These are phyloP conservation scores for Limnanthes douglasii DNA, from an alignment of 345 rosid species.

Conservation along the genomic window DNA sequence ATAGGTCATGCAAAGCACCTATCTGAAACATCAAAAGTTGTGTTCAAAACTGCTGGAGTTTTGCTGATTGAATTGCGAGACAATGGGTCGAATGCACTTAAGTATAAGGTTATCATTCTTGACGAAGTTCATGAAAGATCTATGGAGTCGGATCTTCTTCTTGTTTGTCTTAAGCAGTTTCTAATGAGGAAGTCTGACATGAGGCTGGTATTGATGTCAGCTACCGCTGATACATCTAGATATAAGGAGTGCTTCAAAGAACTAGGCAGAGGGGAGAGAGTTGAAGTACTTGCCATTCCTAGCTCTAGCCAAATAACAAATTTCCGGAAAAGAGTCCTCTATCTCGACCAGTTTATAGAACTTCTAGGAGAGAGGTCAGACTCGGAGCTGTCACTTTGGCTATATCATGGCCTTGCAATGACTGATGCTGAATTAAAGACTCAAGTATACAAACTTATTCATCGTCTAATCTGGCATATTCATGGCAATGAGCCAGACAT, in stretches of 20 bases:
- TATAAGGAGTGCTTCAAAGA: slow-evolving; percentile 80
- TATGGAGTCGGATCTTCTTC: slow-evolving; percentile 85
- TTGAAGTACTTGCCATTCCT: slow-evolving; percentile 86
- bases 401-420: slow-evolving; percentile 39
- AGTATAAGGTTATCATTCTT: slow-evolving; percentile 81
- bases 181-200: slow-evolving; percentile 52
- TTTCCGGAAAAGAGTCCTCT: slow-evolving; percentile 52
- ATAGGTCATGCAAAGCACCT: slow-evolving; percentile 72
- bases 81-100: slow-evolving; percentile 66
- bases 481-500: slow-evolving; percentile 65
- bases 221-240: slow-evolving; percentile 80
- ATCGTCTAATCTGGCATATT: slow-evolving; percentile 54
- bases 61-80: slow-evolving; percentile 83
- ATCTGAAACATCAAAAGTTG: slow-evolving; percentile 58
- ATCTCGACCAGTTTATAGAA: slow-evolving; percentile 68
- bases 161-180: slow-evolving; percentile 84
- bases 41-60: slow-evolving; percentile 96
- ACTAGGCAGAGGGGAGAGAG: slow-evolving; percentile 79
- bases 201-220: slow-evolving; percentile 97
- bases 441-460: slow-evolving; percentile 59
- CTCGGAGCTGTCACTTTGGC: slow-evolving; percentile 29
- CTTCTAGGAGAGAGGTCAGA: slow-evolving; percentile 37
- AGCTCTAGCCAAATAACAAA: slow-evolving; percentile 36
- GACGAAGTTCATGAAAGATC: slow-evolving; percentile 99
- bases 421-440: slow-evolving; percentile 53